Percentiles rank a stretch among this genome's conserved stretches.
These are phyloP conservation scores for Marasmius sp. DNA, from an alignment of 1,284 basidiomycete genomes.

Conservation along the genomic window DNA sequence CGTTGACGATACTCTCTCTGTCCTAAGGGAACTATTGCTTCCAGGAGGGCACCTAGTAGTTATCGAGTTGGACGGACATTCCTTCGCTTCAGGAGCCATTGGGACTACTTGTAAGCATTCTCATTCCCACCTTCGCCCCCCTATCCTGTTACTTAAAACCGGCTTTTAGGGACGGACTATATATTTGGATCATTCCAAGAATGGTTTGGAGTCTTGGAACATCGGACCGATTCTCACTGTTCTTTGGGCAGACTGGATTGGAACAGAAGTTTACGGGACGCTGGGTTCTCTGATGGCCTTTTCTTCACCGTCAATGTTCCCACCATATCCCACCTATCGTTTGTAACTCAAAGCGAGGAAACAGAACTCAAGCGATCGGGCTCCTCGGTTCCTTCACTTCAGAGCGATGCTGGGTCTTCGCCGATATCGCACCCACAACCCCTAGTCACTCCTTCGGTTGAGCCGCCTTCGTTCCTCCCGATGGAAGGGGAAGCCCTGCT, in stretches of 20 bases:
- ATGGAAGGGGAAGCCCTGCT: background rate
- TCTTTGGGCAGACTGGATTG: background rate
- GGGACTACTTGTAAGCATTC: background rate
- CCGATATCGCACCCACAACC: background rate
- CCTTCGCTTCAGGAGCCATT: background rate
- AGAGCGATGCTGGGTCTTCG: background rate
- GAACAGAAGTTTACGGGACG: background rate
- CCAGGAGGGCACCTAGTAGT: slow-evolving; percentile 19
- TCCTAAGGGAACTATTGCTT: slow-evolving; percentile 15
- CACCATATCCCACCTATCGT: background rate
- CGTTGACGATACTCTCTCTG: slow-evolving; percentile 9
- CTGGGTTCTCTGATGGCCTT: background rate
- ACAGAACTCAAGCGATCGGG: background rate
- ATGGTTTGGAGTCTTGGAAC: background rate
- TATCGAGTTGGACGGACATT: background rate
- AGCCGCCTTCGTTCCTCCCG: background rate
- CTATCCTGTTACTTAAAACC: background rate
- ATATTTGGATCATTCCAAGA: background rate
- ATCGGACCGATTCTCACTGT: background rate
- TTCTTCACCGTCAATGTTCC: background rate
- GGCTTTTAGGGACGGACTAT: background rate
- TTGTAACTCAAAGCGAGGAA: background rate
- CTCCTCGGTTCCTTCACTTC: background rate
- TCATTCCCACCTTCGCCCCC: background rate
- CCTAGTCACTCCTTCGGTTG: background rate